Conservation (phyloP, 768 basidiomycete species). For the Tulasnella sp. region DNA sequence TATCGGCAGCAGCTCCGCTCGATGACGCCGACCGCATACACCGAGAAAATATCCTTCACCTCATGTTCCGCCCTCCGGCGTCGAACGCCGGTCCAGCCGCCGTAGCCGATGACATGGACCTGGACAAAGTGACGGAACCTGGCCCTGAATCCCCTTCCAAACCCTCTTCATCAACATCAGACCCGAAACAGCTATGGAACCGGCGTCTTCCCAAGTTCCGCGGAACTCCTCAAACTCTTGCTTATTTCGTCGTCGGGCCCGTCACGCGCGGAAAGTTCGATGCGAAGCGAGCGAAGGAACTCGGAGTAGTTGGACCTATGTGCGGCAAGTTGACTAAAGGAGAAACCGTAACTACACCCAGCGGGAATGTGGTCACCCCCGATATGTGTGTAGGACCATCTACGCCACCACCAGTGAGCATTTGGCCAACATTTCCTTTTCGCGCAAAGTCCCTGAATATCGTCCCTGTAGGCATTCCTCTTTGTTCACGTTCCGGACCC, state of each 20-base stretch:
- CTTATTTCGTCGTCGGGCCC: conserved; percentile 41
- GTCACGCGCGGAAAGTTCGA: conserved; percentile 61
- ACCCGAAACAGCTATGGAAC: conserved; percentile 11
- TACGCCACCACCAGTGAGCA: conserved; percentile 25
- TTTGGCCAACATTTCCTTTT: conserved; percentile 15
- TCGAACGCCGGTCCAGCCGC: not conserved
- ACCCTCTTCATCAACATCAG: conserved; percentile 17
- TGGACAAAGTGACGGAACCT: not conserved
- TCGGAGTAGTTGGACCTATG: conserved; percentile 55
- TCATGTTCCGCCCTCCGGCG: conserved; percentile 12
- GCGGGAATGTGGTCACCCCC: conserved; percentile 29
- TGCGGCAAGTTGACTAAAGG: conserved; percentile 60
- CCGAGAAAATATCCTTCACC: not conserved
- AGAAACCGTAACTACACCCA: conserved; percentile 38
- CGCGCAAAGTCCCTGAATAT: not conserved
- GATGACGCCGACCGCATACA: not conserved
- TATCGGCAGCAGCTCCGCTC: not conserved
- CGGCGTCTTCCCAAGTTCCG: conserved; percentile 15
- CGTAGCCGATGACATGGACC: not conserved
- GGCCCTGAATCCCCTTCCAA: conserved; percentile 30
- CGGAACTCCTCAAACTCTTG: conserved; percentile 23
- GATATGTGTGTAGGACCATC: conserved; percentile 27
- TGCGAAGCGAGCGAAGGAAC: conserved; percentile 48
- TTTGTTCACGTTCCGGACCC: conserved; percentile 65
- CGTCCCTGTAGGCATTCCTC: conserved; percentile 43